Evolutionary conservation across 306 rosid species (phyloP).

Genomic region (Quercus gilva): DNA sequence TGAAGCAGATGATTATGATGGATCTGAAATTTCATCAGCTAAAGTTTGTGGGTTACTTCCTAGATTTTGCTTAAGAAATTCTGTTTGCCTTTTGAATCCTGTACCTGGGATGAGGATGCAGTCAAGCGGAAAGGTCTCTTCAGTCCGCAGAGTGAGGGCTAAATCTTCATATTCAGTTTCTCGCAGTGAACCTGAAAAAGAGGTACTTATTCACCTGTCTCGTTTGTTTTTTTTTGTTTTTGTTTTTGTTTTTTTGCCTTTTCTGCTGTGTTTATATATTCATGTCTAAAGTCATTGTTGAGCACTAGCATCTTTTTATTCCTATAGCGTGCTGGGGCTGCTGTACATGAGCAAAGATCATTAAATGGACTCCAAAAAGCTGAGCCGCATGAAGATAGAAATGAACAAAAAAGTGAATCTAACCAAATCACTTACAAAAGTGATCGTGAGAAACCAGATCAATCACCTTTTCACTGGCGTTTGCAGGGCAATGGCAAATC

Average conservation of each 20-base stretch:
- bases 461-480: slow-evolving; percentile 1
- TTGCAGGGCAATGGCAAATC: slow-evolving; percentile 16
- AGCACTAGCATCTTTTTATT: slow-evolving; percentile 20
- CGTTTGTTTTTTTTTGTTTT: neutral
- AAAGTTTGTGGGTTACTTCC: slow-evolving; percentile 57
- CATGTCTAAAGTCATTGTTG: slow-evolving; percentile 9
- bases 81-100: slow-evolving; percentile 45
- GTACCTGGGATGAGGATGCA: slow-evolving; percentile 52
- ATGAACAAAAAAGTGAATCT: slow-evolving; percentile 15
- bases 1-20: slow-evolving; percentile 40
- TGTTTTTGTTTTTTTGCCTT: neutral
- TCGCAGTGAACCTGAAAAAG: slow-evolving; percentile 32
- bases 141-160: slow-evolving; percentile 35
- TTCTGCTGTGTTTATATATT: slow-evolving; percentile 1
- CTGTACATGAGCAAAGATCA: slow-evolving; percentile 30
- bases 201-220: slow-evolving; percentile 35
- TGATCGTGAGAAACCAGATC: slow-evolving; percentile 16
- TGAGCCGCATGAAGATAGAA: slow-evolving; percentile 4
- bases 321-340: slow-evolving; percentile 42
- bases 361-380: slow-evolving; percentile 1
- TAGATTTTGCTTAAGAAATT: slow-evolving; percentile 38
- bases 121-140: slow-evolving; percentile 28
- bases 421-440: slow-evolving; percentile 11
- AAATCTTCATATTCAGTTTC: slow-evolving; percentile 39
- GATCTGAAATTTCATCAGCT: slow-evolving; percentile 27